Evolutionary conservation across 768 basidiomycete species (phyloP).

Genomic region (Dendrothele bispora): DNA sequence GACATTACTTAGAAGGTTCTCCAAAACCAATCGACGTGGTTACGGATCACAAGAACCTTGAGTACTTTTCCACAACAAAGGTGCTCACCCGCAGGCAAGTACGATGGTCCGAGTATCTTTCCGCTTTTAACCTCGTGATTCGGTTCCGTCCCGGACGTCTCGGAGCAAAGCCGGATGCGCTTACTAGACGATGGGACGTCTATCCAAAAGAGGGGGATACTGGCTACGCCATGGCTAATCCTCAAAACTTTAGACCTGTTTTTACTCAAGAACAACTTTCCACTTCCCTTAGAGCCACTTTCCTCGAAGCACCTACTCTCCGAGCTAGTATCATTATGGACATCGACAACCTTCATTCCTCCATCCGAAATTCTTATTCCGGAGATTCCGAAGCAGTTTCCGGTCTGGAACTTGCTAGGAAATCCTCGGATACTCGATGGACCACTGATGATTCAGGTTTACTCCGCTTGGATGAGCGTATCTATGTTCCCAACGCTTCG

Average conservation of each 20-base stretch:
- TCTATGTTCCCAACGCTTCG: constrained; percentile 8
- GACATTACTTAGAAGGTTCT: constrained; percentile 7
- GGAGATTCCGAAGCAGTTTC: not conserved
- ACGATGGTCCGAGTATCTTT: constrained; percentile 21
- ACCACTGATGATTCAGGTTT: not conserved
- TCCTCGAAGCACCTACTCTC: constrained; percentile 12
- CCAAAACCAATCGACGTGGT: constrained; percentile 12
- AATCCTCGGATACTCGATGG: constrained; percentile 1
- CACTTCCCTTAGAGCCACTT: constrained; percentile 16
- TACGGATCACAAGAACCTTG: constrained; percentile 17
- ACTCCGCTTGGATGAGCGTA: not conserved
- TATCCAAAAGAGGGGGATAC: constrained; percentile 26
- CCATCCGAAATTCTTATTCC: constrained; percentile 10
- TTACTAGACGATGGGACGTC: constrained; percentile 25
- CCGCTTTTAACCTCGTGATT: too few species aligned
- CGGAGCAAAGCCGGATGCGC: constrained; percentile 21
- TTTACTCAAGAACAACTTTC: constrained; percentile 20
- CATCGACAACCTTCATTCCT: constrained; percentile 15
- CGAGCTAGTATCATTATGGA: constrained; percentile 16
- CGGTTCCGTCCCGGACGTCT: constrained; percentile 15
- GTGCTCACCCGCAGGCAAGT: too few species aligned
- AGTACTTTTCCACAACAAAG: constrained; percentile 6
- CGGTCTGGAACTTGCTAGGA: not conserved
- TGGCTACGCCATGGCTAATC: constrained; percentile 20
- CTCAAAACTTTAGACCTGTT: constrained; percentile 20